Evolutionary conservation across 768 basidiomycete genomes (phyloP), one percentile per base, ranked within the genome.

Genomic region (Hygrocybe coccinea): DNA sequence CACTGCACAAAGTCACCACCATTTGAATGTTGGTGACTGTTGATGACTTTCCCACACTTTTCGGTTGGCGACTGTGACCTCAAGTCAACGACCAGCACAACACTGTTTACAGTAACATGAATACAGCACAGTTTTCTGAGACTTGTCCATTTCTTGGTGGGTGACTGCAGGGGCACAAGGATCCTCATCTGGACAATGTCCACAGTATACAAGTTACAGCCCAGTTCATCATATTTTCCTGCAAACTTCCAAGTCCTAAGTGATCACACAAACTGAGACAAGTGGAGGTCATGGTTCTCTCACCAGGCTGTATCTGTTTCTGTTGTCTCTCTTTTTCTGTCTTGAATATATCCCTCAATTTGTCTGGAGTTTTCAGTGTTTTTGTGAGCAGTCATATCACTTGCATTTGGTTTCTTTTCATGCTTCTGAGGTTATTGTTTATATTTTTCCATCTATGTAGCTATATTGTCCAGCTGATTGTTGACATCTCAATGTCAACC

Each of bases 221-320:
- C n/a, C 10, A 15, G 17, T 21, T n/a, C n/a, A 29, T 17, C 35
- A 5, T 41, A 19, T 24, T 52, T 52, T 22, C 36, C n/a, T 17
- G 36, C 49, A 50, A 56, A 36, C 12, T 7, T 8, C 55, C 55
- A 56, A n/a, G n/a, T n/a, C n/a, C n/a, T n/a, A n/a, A n/a, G n/a
- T n/a, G n/a, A n/a, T n/a, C n/a, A n/a, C n/a, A n/a, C n/a, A n/a
- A n/a, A n/a, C n/a, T n/a, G n/a, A n/a, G n/a, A n/a, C n/a, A n/a
- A n/a, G n/a, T n/a, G n/a, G n/a, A n/a, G n/a, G n/a, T n/a, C n/a
- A n/a, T n/a, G n/a, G n/a, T n/a, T n/a, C n/a, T n/a, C n/a, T n/a
- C n/a, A n/a, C n/a, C n/a, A n/a, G n/a, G n/a, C n/a, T n/a, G n/a
- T n/a, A n/a, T n/a, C n/a, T n/a, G n/a, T n/a, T n/a, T n/a, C n/a